These are phyloP conservation scores for Starmerella bacillaris DNA, from an alignment of 805 yeast species.

Conservation along the genomic window DNA sequence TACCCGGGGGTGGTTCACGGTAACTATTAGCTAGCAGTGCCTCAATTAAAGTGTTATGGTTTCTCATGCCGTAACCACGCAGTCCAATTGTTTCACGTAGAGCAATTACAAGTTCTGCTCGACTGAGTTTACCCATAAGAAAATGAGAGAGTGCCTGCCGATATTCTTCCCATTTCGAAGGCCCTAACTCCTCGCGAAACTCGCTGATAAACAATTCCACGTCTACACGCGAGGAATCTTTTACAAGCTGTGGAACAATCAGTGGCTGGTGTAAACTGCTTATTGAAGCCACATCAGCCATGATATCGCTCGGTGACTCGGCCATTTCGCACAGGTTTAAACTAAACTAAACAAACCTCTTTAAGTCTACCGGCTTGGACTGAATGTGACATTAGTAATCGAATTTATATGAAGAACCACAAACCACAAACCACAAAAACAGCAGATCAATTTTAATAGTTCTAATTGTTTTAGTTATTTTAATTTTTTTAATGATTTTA, in stretches of 20 bases:
- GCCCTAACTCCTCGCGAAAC: constrained; percentile 55
- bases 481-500: too few relatives aligned
- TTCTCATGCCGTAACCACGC: constrained; percentile 26
- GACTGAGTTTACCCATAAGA: constrained; percentile 42
- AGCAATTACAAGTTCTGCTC: constrained; percentile 48
- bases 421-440: too few relatives aligned
- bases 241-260: constrained; percentile 7
- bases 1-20: constrained; percentile 53
- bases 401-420: too few relatives aligned
- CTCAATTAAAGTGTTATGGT: constrained; percentile 70
- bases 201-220: constrained; percentile 52
- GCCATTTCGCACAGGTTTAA: too few relatives aligned
- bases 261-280: not conserved
- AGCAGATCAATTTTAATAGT: too few relatives aligned
- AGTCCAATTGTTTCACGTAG: constrained; percentile 38
- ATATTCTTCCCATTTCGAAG: constrained; percentile 61
- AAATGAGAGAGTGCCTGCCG: constrained; percentile 63
- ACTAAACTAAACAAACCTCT: too few relatives aligned
- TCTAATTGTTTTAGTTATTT: too few relatives aligned
- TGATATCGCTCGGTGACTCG: not conserved
- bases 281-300: not conserved
- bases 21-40: constrained; percentile 72
- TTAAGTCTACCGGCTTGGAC: too few relatives aligned
- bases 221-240: constrained; percentile 19
- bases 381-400: too few relatives aligned